Base-by-base conservation (phyloP, 352 stramenopile species). In the Pilasporangium apinafurcum region DNA sequence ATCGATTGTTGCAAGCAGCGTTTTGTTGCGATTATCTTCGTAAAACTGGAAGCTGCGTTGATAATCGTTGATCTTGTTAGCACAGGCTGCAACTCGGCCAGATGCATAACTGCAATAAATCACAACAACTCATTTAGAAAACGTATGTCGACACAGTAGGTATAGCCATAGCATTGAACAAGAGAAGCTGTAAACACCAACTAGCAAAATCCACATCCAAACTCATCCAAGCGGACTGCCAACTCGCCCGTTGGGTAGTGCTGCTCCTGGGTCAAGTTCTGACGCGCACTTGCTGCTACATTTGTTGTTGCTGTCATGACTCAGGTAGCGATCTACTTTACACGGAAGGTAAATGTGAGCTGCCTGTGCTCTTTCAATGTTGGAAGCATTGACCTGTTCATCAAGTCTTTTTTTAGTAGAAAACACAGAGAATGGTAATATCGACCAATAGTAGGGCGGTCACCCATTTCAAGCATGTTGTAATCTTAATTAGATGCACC, bases 181-280 rank as follows among this genome's bases (percentile, higher is more conserved):
- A 13, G 8, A 27, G 14, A 34, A 7, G 21, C 37, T 17, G n/a
- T 3, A 28, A 13, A 37, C 10, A 63, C 62, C 41, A 49, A 88
- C 76, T 77, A 86, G 59, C 76, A 85, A 43, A 89, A 89, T 21
- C 76, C 76, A 26, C 73, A 85, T 33, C 73, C 66, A 29, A 56
- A 47, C 37, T 63, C 57, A 28, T 89, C 73, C 20, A 89, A 53
- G 6, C 64, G 63, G 28, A 86, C 56, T 3, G 76, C 76, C 27
- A 68, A 30, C 21, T 86, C 61, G 9, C 67, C 65, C 1, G 63
- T 68, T 18, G 59, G 52, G 51, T 83, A 89, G 36, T 47, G 55
- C 21, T 44, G 14, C 8, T 49, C 25, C 28, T 64, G 52, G 20
- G 48, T 35, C 31, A 48, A 28, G 41, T 25, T 57, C 33, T 51